phyloP scores from a whole-genome alignment of 495 filamentous ascomycete species.

The Hypoxylon perforatum region DNA sequence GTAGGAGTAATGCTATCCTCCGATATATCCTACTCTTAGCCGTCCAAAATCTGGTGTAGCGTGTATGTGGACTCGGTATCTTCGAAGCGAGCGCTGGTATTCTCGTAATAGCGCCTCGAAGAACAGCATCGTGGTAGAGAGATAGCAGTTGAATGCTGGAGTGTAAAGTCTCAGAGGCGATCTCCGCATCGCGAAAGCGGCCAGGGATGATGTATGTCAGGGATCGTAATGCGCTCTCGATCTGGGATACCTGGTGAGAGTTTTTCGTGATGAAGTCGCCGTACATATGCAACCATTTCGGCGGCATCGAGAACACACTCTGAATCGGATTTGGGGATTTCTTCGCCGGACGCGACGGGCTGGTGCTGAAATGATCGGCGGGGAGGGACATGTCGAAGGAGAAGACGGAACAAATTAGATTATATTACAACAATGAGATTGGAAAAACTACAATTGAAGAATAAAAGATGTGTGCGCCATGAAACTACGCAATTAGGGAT shows the following conservation, averaged over 20 bases:
- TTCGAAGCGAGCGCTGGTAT: conserved; percentile 52
- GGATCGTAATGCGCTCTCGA: conserved; percentile 90
- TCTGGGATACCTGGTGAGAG: conserved; percentile 87
- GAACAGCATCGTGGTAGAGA: conserved; percentile 92
- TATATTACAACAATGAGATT: conserved; percentile 2
- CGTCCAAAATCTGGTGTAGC: conserved; percentile 93
- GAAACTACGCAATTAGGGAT: not conserved
- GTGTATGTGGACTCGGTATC: conserved; percentile 78
- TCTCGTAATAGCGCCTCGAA: conserved; percentile 69
- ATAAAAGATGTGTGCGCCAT: conserved; percentile 5
- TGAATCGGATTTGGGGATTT: conserved; percentile 37
- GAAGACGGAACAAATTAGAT: conserved; percentile 12
- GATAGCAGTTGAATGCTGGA: conserved; percentile 88
- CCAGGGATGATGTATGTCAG: conserved; percentile 96
- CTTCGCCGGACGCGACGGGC: conserved; percentile 32
- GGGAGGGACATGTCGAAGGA: conserved; percentile 32
- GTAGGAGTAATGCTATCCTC: conserved; percentile 79
- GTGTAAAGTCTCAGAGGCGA: conserved; percentile 93
- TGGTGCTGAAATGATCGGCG: conserved; percentile 32
- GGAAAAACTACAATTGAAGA: conserved; percentile 2
- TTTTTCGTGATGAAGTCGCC: conserved; percentile 95
- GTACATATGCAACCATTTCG: conserved; percentile 83
- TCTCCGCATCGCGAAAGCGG: conserved; percentile 91
- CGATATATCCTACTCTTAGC: conserved; percentile 78
- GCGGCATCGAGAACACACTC: conserved; percentile 61